Evolutionary conservation across 441 rosid species (phyloP).

Genomic region (Populus hybrid): DNA sequence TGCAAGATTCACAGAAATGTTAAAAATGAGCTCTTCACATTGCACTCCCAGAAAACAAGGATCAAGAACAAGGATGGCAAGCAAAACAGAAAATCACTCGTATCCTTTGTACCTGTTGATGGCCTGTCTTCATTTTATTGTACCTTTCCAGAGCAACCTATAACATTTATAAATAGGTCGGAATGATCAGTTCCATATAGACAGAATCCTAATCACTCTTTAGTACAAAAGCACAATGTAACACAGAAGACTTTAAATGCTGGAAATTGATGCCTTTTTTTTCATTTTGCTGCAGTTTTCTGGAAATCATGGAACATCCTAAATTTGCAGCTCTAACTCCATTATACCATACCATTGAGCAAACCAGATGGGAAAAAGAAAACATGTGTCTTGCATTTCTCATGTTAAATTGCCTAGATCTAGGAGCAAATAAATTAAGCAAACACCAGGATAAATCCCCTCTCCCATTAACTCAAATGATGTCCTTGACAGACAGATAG

Average conservation of each 20-base stretch:
- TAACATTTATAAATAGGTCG: conserved; percentile 1
- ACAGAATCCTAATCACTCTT: background rate
- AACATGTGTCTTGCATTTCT: background rate
- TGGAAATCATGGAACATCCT: background rate
- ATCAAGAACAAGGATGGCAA: conserved; percentile 5
- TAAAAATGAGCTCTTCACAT: background rate
- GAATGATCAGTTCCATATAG: background rate
- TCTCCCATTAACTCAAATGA: background rate
- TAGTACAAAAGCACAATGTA: background rate
- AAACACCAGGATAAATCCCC: background rate
- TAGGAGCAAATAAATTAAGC: too few relatives aligned
- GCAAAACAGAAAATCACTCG: conserved; percentile 1
- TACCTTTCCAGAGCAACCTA: conserved; percentile 82
- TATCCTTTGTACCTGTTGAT: conserved; percentile 63
- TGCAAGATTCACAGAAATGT: background rate
- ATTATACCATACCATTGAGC: background rate
- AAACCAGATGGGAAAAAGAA: background rate
- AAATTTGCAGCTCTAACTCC: background rate
- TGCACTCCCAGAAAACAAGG: conserved; percentile 3
- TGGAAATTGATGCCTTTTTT: background rate
- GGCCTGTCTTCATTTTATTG: conserved; percentile 86
- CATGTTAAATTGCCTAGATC: too few relatives aligned
- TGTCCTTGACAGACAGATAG: background rate
- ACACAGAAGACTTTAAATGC: background rate
- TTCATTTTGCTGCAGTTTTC: too few relatives aligned